Base-by-base conservation (phyloP, 345 rosid species). In the Euclidium syriacum region DNA sequence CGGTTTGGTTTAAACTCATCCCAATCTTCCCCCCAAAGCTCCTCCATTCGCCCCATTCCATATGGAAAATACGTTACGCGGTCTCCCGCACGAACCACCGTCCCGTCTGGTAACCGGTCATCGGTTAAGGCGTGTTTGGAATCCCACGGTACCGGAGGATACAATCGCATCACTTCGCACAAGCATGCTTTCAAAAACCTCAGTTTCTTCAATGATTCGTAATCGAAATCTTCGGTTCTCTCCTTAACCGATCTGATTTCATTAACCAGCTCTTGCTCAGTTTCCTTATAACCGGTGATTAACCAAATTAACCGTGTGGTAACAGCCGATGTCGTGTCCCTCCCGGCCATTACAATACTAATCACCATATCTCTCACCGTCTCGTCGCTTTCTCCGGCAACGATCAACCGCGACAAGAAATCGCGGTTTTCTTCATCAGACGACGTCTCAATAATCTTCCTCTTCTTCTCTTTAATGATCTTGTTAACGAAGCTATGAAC, bases 11-110 rank as follows among this genome's bases (percentile, higher is more conserved):
- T 76, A 79, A 85, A 90, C 61, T 83, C 65, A 39, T 50, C 46
- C 74, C 86, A 54, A 47, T 87, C 85, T 62, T 64, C 50, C 10
- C 97, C 92, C 97, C 97, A 90, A 35, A 87, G 48, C 26, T 76
- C 74, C 29, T 90, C 88, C 88, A 85, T 83, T 72, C 97, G 79
- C 49, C 97, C 95, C 97, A 85, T 85, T 15, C 95, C 97, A 36
- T 87, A 90, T 0, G 90, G 95, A 44, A 87, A 83, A 57, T 82
- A 90, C 3, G 95, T 90, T 6, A 90, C 97, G 43, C 97, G 80
- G 38, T 87, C 92, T 35, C 97, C 97, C 0, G 88, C 82, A 56
- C 49, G 75, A 24, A 90, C 83, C 0, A 10, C 7, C 5, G 90
- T 85, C 10, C 88, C 87, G 41, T 87, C 97, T 0, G 95, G 90